Base-by-base conservation (phyloP, 208 protist genomes). In the Naegleria gruberi region DNA sequence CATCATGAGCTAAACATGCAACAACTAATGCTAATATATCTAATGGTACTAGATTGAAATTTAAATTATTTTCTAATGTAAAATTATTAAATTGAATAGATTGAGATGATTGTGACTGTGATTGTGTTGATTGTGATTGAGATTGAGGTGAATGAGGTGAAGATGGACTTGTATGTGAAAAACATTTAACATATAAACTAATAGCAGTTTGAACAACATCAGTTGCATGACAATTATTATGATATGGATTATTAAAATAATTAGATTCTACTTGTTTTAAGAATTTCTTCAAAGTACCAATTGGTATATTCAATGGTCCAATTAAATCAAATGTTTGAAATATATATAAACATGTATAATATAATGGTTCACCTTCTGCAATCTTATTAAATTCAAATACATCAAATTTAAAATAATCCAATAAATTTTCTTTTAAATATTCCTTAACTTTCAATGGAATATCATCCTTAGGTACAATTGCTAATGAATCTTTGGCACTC, bases 301-400 rank as follows among this genome's bases (percentile, higher is more conserved):
- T 12, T 87, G 96, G 94, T 40, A 98, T 90, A 65, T 94, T 94
- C 89, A 98, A 97, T 88, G 96, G 92, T 41, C 92, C 90, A 5
- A 97, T 94, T 34, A 98, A 91, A 90, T 97, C 94, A 40, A 96
- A 90, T 82, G 97, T 97, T 90, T 97, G 96, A 51, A 97, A 84
- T n/a, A 97, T 90, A n/a, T 94, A 89, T 86, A 96, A 97, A 46
- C 94, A 94, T 5, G 94, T 96, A 91, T 95, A 96, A 90, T 97
- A 97, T 84, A 97, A 94, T 8, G 95, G 93, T 90, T 95, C 95
- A 17, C 44, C 44, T 8, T 88, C 42, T 23, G 84, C 7, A 46
- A 51, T 82, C 15, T 55, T 43, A n/a, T 89, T 7, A 19, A 89
- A 51, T 37, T 89, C 23, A 65, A 89, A 89, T 34, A 89, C 87